Evolutionary conservation across 352 stramenopile species (phyloP), one percentile per base, ranked within the genome.

Genomic region (Phytopythium helicoides): DNA sequence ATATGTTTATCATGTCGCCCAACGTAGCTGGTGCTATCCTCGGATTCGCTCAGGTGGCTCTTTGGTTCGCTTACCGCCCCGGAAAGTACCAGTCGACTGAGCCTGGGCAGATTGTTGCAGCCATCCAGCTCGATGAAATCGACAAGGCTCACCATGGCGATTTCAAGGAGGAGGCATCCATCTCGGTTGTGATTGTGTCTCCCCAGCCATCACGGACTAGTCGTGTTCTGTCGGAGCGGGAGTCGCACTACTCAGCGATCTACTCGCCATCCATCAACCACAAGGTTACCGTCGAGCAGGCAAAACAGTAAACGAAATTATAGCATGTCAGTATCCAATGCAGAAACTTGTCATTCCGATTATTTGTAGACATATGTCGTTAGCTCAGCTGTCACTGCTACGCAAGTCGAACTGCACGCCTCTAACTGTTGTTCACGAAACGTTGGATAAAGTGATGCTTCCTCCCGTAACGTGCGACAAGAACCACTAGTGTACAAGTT

Each of bases 1-100:
- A 70, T 23, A 60, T 70, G 62, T 70, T 66, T 48, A 60, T 70
- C 44, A 34, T 70, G 3, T 36, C 62, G n/a, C 60, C 62, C 22
- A 68, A 68, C 51, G 56, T 55, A 7, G 60, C 35, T 3, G 60
- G 60, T 0, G 35, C 60, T 3, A 51, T 52, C 10, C 38, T 68
- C 3, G 56, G 51, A 12, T 39, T 42, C 23, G 36, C 52, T 22
- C 60, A 64, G 40, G 62, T 64, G 33, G 19, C 62, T 18, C 47
- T 64, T n/a, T 68, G 62, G 51, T 34, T 68, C 22, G 57, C 58
- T 40, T 64, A 68, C 47, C 51, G 56, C 19, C 61, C 61, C 14
- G 52, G 38, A 8, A 61, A 56, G 33, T 31, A 51, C 45, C 31
- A 16, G 21, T 33, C 9, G 28, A 40, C 19, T 18, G 42, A 22